Percentiles rank a stretch among this genome's conserved stretches.
phyloP scores from a whole-genome alignment of 371 early-diverging fungal genomes.

The Mucor irregularis region DNA sequence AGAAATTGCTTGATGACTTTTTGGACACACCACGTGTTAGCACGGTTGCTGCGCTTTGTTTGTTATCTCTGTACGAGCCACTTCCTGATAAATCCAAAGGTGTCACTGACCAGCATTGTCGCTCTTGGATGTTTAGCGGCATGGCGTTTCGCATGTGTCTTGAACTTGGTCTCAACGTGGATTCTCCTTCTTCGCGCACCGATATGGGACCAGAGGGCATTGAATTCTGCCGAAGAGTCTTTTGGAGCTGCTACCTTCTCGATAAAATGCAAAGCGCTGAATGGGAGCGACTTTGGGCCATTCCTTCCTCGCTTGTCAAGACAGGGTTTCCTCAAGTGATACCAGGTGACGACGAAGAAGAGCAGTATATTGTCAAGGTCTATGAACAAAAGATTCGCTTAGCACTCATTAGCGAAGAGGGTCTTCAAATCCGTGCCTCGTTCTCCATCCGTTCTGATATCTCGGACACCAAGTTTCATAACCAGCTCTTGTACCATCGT shows the following conservation, averaged over 20 bases:
- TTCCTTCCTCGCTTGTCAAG: conserved; percentile 8
- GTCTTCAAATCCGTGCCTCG: conserved; percentile 13
- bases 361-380: neutral
- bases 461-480: neutral
- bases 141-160: conserved; percentile 52
- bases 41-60: conserved; percentile 36
- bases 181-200: conserved; percentile 4
- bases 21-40: conserved; percentile 36
- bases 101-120: conserved; percentile 20
- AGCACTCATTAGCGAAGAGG: conserved; percentile 16
- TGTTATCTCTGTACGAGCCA: conserved; percentile 37
- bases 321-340: conserved; percentile 10
- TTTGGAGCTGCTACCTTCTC: conserved; percentile 33
- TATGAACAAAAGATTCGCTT: conserved; percentile 12
- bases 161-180: conserved; percentile 32
- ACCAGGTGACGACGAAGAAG: conserved; percentile 23
- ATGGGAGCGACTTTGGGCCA: conserved; percentile 24
- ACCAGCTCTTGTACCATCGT: neutral
- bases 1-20: conserved; percentile 34
- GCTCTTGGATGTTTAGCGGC: conserved; percentile 34
- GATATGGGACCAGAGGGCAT: conserved; percentile 6
- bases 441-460: neutral
- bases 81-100: conserved; percentile 8
- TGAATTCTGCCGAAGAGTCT: conserved; percentile 28
- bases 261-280: conserved; percentile 28